Evolutionary conservation across 441 rosid species (phyloP), one percentile per base, ranked within the genome.

Genomic region (Rhodomyrtus psidioides): DNA sequence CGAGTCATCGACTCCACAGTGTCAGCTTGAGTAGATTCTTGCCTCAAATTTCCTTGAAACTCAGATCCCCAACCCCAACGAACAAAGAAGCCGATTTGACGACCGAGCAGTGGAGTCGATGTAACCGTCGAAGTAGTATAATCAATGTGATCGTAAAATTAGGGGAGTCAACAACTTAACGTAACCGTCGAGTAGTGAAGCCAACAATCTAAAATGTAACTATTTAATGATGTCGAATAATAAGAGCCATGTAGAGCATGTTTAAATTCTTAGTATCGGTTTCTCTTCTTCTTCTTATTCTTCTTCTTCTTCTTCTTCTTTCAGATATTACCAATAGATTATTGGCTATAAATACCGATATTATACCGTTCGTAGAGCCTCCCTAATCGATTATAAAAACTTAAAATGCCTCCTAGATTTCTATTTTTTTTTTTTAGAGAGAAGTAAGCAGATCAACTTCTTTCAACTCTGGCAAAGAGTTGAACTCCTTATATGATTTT

Each of bases 31-130:
- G 1, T 30, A 9, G 44, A 28, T 30, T 62, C 42, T 16, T 62
- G 9, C 75, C 8, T 19, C 0, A 0, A 1, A 7, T 62, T 62
- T 30, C 0, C 23, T 0, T 16, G 0, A 28, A 60, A 0, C 7
- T 59, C 23, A n/a, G 12, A 60, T 12, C 12, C 17, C 44, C 24
- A 0, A 62, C n/a, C n/a, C n/a, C n/a, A n/a, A n/a, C n/a, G 74
- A 19, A 19, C 7, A 0, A 65, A 19, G 1, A 21, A 34, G 0
- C 34, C 21, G 7, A 34, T 34, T 7, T 34, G 30, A 30, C 0
- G 0, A 0, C 19, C 0, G 3, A 34, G 8, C 6, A 34, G 46
- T 0, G 0, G 7, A 65, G 49, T 65, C 2, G 0, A 65, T 65
- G 12, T 34, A 19, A 34, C 26, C 0, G 0, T 39, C 14, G 5